These are phyloP conservation scores for Globisporangium orthogonon DNA, from an alignment of 352 stramenopile species.

Conservation along the genomic window DNA sequence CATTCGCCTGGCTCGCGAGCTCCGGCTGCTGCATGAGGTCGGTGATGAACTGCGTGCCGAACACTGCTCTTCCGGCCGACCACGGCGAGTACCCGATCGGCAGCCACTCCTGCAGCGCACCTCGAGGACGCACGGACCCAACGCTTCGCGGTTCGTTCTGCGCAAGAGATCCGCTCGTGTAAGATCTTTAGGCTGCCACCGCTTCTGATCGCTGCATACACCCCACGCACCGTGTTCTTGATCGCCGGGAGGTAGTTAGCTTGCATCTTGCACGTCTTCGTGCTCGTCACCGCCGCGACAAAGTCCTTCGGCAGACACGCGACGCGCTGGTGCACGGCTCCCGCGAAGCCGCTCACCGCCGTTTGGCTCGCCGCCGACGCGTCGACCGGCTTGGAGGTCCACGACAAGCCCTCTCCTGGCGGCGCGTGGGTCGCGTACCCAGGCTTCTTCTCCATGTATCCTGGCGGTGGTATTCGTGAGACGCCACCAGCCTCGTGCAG, in stretches of 20 bases:
- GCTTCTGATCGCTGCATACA: neutral
- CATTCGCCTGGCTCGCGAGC: constrained; percentile 17
- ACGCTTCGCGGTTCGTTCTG: constrained; percentile 82
- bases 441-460: constrained; percentile 41
- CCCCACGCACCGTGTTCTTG: constrained; percentile 52
- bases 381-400: constrained; percentile 49
- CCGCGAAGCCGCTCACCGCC: constrained; percentile 50
- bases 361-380: constrained; percentile 50
- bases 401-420: constrained; percentile 52
- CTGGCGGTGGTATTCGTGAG: constrained; percentile 12
- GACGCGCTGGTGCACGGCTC: constrained; percentile 54
- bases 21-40: constrained; percentile 57
- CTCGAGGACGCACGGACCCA: constrained; percentile 81
- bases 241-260: constrained; percentile 70
- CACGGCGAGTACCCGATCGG: constrained; percentile 89
- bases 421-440: constrained; percentile 49
- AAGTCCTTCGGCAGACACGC: constrained; percentile 66
- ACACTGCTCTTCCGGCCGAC: constrained; percentile 65
- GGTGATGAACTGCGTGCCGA: constrained; percentile 55
- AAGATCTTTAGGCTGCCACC: neutral
- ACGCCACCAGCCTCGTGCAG: constrained; percentile 7
- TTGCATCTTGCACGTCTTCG: constrained; percentile 73
- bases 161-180: constrained; percentile 1
- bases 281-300: constrained; percentile 50
- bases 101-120: constrained; percentile 87